phyloP scores from a whole-genome alignment of 106 monocot genomes.

The Phalaenopsis aphrodite region DNA sequence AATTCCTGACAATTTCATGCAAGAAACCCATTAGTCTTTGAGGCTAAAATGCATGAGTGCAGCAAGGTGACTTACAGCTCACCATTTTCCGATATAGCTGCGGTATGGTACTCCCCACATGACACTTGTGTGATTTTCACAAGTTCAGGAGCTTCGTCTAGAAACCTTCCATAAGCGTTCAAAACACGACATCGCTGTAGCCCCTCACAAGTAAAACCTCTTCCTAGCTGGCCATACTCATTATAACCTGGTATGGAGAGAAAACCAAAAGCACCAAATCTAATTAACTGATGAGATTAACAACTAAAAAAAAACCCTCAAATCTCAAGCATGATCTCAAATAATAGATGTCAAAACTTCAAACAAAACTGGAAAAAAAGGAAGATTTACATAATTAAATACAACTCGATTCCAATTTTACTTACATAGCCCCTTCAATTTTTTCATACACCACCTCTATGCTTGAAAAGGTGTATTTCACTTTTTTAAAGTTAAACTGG shows the following conservation, averaged over 20 bases:
- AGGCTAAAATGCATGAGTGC: constrained; percentile 22
- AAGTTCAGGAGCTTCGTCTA: constrained; percentile 93
- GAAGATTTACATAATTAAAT: no score
- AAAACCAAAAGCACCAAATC: constrained; percentile 32
- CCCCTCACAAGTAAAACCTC: constrained; percentile 97
- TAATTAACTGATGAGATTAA: constrained; percentile 17
- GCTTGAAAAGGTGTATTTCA: no score
- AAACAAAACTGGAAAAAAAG: not conserved
- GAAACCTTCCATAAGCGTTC: constrained; percentile 82
- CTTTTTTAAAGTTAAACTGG: no score
- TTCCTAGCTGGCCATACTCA: constrained; percentile 98
- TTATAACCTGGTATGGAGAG: constrained; percentile 81
- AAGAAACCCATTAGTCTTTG: constrained; percentile 28
- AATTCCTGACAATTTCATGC: constrained; percentile 16
- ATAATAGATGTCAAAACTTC: not conserved
- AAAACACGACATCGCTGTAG: constrained; percentile 74
- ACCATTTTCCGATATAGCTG: constrained; percentile 91
- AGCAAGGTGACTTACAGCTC: constrained; percentile 91
- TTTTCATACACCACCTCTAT: no score
- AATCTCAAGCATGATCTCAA: not conserved
- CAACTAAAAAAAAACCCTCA: not conserved
- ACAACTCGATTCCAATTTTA: no score
- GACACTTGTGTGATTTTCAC: constrained; percentile 76
- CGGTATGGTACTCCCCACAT: constrained; percentile 94
- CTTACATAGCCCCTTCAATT: no score